phyloP scores from a whole-genome alignment of 805 yeast genomes.

The Candida pseudoglaebosa region DNA sequence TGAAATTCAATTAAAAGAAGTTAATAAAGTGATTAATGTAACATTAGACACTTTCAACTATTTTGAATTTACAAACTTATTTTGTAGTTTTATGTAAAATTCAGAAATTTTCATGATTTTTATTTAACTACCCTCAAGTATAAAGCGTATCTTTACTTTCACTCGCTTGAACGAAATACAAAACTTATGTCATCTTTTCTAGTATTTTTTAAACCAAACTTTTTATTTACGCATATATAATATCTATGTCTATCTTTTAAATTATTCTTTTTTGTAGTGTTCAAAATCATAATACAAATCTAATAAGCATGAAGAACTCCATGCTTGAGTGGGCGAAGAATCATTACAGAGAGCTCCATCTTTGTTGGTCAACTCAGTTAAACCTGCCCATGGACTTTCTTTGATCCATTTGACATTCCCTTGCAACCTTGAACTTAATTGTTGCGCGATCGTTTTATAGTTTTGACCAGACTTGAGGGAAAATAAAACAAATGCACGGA shows the following conservation, averaged over 20 bases:
- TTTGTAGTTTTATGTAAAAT: no score
- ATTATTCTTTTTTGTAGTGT: conserved; percentile 10
- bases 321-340: conserved; percentile 94
- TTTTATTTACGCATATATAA: background rate
- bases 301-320: conserved; percentile 86
- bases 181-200: no score
- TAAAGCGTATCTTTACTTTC: no score
- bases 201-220: background rate
- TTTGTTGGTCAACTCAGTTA: conserved; percentile 88
- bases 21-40: no score
- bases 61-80: no score
- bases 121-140: no score
- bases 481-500: conserved; percentile 69
- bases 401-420: conserved; percentile 68
- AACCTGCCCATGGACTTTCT: conserved; percentile 87
- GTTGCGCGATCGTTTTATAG: conserved; percentile 51
- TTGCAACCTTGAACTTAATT: conserved; percentile 48
- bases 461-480: conserved; percentile 34
- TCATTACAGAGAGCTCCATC: conserved; percentile 79
- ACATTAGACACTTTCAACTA: no score
- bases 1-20: no score
- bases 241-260: background rate
- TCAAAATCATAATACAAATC: conserved; percentile 72
- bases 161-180: no score
- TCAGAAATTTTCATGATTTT: no score